Evolutionary conservation across 2,329 filamentous ascomycete genomes (phyloP).

Genomic region (Akanthomyces uredinophilus): DNA sequence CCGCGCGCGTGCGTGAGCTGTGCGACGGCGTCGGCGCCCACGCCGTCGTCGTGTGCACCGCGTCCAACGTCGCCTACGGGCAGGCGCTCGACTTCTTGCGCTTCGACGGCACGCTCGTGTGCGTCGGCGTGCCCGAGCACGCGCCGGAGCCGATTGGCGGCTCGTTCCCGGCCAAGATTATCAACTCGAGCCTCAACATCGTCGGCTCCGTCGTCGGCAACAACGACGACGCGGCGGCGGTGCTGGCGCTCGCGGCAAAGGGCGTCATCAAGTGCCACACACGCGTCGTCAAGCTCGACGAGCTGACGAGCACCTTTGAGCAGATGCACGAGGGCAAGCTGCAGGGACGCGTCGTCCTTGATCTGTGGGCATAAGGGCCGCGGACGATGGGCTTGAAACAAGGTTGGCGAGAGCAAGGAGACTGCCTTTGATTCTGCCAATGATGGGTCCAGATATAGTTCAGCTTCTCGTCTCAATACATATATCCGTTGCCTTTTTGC

Average conservation of each 20-base stretch:
- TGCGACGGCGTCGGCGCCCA: constrained; percentile 20
- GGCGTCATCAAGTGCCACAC: constrained; percentile 12
- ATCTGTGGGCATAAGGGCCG: constrained; percentile 6
- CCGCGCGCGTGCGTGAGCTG: constrained; percentile 18
- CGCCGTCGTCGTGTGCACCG: constrained; percentile 22
- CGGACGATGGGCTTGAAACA: no score
- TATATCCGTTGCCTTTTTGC: neutral
- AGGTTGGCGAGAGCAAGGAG: neutral
- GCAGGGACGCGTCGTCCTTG: constrained; percentile 14
- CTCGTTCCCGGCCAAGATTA: constrained; percentile 36
- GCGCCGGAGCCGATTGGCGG: constrained; percentile 35
- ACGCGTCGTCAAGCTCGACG: constrained; percentile 10
- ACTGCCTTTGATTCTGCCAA: neutral
- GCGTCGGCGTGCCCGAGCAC: constrained; percentile 23
- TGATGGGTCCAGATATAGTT: neutral
- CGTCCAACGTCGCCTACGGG: constrained; percentile 20
- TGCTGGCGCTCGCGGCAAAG: constrained; percentile 3
- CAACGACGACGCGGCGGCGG: constrained; percentile 37
- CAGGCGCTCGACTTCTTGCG: constrained; percentile 22
- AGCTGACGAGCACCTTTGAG: constrained; percentile 9
- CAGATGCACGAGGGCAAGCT: constrained; percentile 15
- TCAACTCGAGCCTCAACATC: constrained; percentile 39
- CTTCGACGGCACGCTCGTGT: constrained; percentile 25
- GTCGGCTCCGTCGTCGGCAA: constrained; percentile 47
- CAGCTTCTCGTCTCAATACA: neutral